Evolutionary conservation across 176 grass and related monocot species (phyloP).

Genomic region (Thalia dealbata): DNA sequence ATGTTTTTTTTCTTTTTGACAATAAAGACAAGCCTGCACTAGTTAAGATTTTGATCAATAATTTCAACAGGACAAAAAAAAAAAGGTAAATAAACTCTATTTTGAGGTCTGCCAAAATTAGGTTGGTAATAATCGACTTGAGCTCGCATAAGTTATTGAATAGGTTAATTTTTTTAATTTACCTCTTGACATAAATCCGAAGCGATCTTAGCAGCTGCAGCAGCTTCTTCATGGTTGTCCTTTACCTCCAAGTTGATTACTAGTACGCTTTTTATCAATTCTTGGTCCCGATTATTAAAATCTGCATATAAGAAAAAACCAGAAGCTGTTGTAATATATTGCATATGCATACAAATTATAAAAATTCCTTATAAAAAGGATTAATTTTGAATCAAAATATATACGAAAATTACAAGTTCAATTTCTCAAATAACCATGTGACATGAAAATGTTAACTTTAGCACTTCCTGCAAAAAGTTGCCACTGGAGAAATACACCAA

Average conservation of each 20-base stretch:
- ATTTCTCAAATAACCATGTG: neutral
- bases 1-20: neutral
- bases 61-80: neutral
- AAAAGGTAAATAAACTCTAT: neutral
- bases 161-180: neutral
- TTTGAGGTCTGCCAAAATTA: neutral
- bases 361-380: neutral
- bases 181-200: slow-evolving; percentile 47
- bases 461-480: neutral
- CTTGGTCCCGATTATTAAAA: slow-evolving; percentile 74
- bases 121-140: neutral
- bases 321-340: neutral
- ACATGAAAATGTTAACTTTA: neutral
- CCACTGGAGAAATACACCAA: neutral
- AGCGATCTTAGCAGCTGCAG: slow-evolving; percentile 81
- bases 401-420: neutral
- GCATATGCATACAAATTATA: neutral
- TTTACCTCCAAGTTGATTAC: slow-evolving; percentile 99
- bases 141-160: neutral
- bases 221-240: slow-evolving; percentile 99
- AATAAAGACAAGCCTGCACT: neutral
- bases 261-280: slow-evolving; percentile 51
- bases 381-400: neutral
- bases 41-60: neutral
- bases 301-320: slow-evolving; percentile 33